Percentiles rank a stretch among this genome's conserved stretches.
phyloP scores from a whole-genome alignment of 2,329 filamentous ascomycete species.

The Graphilbum sp. region DNA sequence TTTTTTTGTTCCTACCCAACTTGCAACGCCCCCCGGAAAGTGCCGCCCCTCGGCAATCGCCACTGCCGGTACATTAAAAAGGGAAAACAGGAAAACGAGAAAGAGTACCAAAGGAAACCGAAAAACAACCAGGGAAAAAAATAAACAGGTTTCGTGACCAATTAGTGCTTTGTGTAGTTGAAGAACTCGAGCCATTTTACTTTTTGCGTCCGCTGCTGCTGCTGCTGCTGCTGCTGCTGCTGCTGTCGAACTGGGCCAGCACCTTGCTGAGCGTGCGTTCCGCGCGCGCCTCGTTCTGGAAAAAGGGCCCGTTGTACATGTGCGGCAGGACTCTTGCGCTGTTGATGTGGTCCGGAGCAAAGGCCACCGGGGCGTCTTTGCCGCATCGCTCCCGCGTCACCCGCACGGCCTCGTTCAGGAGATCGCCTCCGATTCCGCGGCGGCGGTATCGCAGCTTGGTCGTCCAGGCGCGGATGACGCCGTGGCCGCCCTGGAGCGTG shows the following conservation, averaged over 20 bases:
- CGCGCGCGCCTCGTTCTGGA: constrained; percentile 41
- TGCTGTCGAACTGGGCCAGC: constrained; percentile 29
- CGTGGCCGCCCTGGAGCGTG: constrained; percentile 39
- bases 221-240: constrained; percentile 18
- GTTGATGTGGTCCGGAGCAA: constrained; percentile 67
- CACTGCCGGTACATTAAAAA: background rate
- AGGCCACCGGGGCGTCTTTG: constrained; percentile 49
- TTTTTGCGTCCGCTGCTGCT: background rate
- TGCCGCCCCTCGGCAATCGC: no score
- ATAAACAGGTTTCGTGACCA: no score
- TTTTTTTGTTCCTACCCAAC: no score
- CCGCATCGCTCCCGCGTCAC: constrained; percentile 53
- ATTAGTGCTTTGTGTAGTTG: no score
- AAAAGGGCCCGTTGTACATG: constrained; percentile 45
- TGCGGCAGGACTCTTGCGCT: constrained; percentile 44
- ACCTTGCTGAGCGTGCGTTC: constrained; percentile 34
- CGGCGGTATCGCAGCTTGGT: constrained; percentile 52
- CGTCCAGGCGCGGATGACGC: constrained; percentile 70
- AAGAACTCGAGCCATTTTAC: no score
- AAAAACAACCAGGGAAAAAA: no score
- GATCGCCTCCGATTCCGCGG: constrained; percentile 52
- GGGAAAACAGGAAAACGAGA: background rate
- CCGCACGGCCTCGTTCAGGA: constrained; percentile 58
- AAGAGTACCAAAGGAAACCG: background rate
- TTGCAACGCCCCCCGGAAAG: no score